These are phyloP conservation scores for Codiaeum variegatum DNA, from an alignment of 441 rosid species.

Conservation along the genomic window DNA sequence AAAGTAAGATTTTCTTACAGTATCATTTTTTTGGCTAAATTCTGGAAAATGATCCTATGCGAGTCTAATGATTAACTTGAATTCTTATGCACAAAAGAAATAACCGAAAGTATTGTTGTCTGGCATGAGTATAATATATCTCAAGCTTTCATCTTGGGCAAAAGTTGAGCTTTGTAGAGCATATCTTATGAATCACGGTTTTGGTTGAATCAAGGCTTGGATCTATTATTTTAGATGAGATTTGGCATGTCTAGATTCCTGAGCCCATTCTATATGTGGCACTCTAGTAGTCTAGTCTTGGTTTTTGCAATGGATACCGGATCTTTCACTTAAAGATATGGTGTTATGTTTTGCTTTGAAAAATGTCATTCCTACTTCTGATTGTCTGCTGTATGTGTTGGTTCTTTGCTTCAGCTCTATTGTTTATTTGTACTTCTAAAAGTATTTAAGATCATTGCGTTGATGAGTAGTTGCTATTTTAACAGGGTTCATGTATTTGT, in stretches of 20 bases:
- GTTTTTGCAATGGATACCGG: background rate
- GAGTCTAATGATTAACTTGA: background rate
- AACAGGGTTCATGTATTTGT: conserved; percentile 90
- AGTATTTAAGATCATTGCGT: background rate
- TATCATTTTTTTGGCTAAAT: conserved; percentile 8
- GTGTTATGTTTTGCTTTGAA: background rate
- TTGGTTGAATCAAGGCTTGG: background rate
- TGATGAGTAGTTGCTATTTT: conserved; percentile 22
- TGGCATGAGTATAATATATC: background rate
- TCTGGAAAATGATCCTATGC: background rate
- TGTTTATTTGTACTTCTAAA: background rate
- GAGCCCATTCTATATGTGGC: background rate
- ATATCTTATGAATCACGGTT: background rate
- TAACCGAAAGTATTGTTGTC: background rate
- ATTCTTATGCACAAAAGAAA: background rate
- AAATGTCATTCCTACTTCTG: background rate
- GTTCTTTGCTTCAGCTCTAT: conserved; percentile 1
- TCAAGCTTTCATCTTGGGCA: background rate
- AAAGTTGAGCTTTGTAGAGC: background rate
- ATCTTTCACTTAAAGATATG: background rate
- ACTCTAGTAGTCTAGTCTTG: background rate
- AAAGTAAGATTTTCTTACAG: conserved; percentile 54
- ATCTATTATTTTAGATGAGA: background rate
- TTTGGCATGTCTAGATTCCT: background rate
- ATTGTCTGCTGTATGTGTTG: background rate